Conservation (phyloP, 176 grass and related monocot genomes). For the Stipa capillata region DNA sequence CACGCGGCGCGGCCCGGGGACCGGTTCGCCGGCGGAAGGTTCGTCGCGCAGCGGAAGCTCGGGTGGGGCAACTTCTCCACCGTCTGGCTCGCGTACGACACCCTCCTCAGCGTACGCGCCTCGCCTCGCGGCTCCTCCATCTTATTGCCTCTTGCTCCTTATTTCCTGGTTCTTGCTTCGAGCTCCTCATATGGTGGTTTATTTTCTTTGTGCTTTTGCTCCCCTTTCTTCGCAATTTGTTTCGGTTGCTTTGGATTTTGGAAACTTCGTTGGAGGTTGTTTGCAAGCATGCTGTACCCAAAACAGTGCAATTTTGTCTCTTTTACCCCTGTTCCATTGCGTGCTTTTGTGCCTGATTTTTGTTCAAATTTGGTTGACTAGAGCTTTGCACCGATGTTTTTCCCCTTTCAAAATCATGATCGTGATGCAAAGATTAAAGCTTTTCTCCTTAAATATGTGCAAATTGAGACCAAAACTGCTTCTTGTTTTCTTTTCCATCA, state of each 20-base stretch:
- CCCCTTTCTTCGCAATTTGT: background rate
- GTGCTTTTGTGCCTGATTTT: background rate
- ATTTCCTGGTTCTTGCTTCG: background rate
- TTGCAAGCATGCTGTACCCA: conserved; percentile 3
- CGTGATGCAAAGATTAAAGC: background rate
- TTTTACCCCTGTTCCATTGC: conserved; percentile 23
- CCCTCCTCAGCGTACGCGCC: conserved; percentile 47
- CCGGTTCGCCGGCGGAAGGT: conserved; percentile 71
- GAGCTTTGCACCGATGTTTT: background rate
- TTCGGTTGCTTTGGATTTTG: background rate
- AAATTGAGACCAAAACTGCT: background rate
- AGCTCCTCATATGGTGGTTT: background rate
- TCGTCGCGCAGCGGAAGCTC: conserved; percentile 86
- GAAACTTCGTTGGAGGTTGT: background rate
- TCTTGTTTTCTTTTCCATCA: background rate
- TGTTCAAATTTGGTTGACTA: background rate
- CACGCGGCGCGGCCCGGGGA: conserved; percentile 76
- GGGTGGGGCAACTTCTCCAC: conserved; percentile 96
- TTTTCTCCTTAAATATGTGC: background rate
- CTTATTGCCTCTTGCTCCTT: background rate
- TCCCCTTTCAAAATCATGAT: background rate
- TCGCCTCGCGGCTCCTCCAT: no score
- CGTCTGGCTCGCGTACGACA: conserved; percentile 98
- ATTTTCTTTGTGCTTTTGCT: background rate
- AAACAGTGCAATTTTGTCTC: background rate